Percentiles rank a stretch among this genome's conserved stretches.
Conservation (phyloP, 495 filamentous ascomycete species). For the Aspergillus incahuasiensis region DNA sequence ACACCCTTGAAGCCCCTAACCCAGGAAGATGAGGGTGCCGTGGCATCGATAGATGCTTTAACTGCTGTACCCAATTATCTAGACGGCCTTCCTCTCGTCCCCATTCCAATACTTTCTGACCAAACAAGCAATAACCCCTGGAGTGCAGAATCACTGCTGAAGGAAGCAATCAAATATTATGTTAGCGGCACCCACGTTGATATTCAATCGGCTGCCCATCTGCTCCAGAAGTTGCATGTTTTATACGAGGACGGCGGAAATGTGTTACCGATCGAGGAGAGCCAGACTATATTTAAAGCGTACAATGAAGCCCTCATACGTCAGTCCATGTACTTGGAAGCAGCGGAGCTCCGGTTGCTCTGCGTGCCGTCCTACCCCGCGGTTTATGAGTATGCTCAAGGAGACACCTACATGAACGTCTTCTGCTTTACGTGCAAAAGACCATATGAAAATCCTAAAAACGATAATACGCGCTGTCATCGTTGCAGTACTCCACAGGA, state of each 20-base stretch:
- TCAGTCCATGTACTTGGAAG: constrained; percentile 62
- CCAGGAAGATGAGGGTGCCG: constrained; percentile 9
- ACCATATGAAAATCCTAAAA: constrained; percentile 40
- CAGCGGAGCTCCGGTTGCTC: constrained; percentile 63
- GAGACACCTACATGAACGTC: constrained; percentile 41
- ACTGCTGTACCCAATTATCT: constrained; percentile 14
- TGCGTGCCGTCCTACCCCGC: constrained; percentile 57
- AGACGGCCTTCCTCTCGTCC: constrained; percentile 24
- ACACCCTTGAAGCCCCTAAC: constrained; percentile 22
- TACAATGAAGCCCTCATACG: constrained; percentile 62
- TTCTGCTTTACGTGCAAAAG: constrained; percentile 45
- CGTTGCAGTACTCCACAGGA: constrained; percentile 41
- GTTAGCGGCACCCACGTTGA: constrained; percentile 40
- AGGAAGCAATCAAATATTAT: constrained; percentile 41
- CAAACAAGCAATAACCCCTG: constrained; percentile 39
- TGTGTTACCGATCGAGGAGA: constrained; percentile 42
- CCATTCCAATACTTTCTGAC: constrained; percentile 30
- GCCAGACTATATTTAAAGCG: constrained; percentile 52
- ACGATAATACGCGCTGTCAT: constrained; percentile 40
- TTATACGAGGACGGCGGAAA: constrained; percentile 37
- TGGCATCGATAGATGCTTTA: not conserved
- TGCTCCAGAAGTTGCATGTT: constrained; percentile 42
- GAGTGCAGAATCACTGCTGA: constrained; percentile 43
- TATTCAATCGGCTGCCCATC: constrained; percentile 43
- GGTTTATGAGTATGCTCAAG: constrained; percentile 57